Percentiles rank a stretch among this genome's conserved stretches.
These are phyloP conservation scores for Suillus tomentosus DNA, from an alignment of 768 basidiomycete genomes.

Conservation along the genomic window DNA sequence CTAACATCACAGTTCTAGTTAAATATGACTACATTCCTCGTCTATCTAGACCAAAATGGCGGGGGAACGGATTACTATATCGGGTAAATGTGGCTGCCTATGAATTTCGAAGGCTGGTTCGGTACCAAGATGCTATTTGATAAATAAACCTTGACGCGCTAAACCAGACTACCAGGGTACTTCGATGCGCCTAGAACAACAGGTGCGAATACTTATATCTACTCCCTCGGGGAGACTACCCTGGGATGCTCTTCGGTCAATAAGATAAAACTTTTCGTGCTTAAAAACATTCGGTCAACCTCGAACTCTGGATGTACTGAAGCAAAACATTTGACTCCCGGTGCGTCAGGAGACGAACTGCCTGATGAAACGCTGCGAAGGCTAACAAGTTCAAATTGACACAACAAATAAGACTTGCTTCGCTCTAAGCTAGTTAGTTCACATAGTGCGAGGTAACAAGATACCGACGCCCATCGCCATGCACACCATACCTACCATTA, in stretches of 20 bases:
- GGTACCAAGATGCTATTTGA: too few relatives aligned
- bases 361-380: background rate
- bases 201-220: background rate
- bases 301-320: background rate
- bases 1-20: background rate
- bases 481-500: constrained; percentile 33
- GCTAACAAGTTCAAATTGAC: background rate
- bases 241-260: background rate
- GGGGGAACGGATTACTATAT: background rate
- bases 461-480: constrained; percentile 16
- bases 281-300: background rate
- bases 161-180: background rate
- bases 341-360: background rate
- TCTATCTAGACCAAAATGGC: background rate
- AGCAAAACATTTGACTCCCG: background rate
- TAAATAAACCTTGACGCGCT: background rate
- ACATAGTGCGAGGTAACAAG: background rate
- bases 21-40: background rate
- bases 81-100: background rate
- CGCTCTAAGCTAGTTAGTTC: background rate
- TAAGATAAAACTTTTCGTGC: background rate
- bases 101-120: background rate
- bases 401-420: background rate
- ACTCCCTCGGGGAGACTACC: background rate
- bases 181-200: too few relatives aligned